Conservation (phyloP, 2,329 filamentous ascomycete species). For the Colletotrichum ledebouriae region DNA sequence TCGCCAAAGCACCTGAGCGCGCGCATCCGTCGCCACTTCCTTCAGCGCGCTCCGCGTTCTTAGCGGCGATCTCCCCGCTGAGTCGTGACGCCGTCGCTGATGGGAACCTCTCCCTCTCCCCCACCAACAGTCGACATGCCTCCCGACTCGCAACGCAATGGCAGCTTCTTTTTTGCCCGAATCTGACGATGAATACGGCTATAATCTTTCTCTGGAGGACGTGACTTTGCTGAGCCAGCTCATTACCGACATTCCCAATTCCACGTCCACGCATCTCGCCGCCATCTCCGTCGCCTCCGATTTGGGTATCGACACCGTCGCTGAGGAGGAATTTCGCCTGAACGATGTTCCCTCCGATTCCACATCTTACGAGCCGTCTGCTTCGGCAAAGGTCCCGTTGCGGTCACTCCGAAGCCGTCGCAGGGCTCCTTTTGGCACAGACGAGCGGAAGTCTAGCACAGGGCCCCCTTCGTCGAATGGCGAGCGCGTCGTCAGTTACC, state of each 20-base stretch:
- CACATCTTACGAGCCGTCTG: slow-evolving; percentile 41
- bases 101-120: not conserved
- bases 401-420: not conserved
- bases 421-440: slow-evolving; percentile 38
- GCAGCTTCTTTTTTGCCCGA: slow-evolving; percentile 43
- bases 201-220: slow-evolving; percentile 62
- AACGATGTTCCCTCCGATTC: slow-evolving; percentile 45
- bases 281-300: slow-evolving; percentile 7
- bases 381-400: slow-evolving; percentile 20
- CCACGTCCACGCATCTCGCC: not conserved
- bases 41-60: slow-evolving; percentile 10
- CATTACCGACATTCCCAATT: slow-evolving; percentile 43
- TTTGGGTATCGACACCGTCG: slow-evolving; percentile 32
- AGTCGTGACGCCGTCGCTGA: slow-evolving; percentile 33
- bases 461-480: slow-evolving; percentile 40
- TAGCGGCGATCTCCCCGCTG: slow-evolving; percentile 30
- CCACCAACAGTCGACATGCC: slow-evolving; percentile 21
- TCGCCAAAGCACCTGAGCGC: not conserved
- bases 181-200: slow-evolving; percentile 60
- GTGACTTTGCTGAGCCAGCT: slow-evolving; percentile 57
- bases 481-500: slow-evolving; percentile 57
- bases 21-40: slow-evolving; percentile 13
- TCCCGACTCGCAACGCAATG: slow-evolving; percentile 18
- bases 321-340: slow-evolving; percentile 23
- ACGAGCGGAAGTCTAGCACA: slow-evolving; percentile 35